Evolutionary conservation across 192 early-diverging fungal species (phyloP).

Genomic region (Podila epicladia): DNA sequence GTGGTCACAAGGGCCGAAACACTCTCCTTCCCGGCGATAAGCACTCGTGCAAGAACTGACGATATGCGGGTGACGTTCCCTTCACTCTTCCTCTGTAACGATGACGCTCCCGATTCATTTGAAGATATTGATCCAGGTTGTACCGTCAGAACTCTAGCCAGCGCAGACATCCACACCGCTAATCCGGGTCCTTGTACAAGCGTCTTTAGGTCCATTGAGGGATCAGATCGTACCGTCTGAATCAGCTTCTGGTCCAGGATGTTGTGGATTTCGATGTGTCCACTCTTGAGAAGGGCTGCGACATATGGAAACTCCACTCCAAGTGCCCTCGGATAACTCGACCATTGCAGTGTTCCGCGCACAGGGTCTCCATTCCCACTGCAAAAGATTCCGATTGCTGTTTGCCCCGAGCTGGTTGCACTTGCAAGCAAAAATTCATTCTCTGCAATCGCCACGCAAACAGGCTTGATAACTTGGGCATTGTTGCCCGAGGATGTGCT

Average conservation of each 20-base stretch:
- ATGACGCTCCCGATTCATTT: not conserved
- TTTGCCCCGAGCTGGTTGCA: slow-evolving; percentile 43
- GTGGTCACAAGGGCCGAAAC: slow-evolving; percentile 70
- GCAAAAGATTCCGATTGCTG: slow-evolving; percentile 80
- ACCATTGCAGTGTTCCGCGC: slow-evolving; percentile 69
- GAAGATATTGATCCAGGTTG: slow-evolving; percentile 1
- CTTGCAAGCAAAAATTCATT: slow-evolving; percentile 79
- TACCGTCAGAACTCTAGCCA: slow-evolving; percentile 46
- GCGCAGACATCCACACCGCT: slow-evolving; percentile 54
- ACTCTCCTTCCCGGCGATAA: slow-evolving; percentile 65
- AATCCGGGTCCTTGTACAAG: slow-evolving; percentile 64
- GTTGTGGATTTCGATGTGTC: slow-evolving; percentile 81
- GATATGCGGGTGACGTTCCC: slow-evolving; percentile 16
- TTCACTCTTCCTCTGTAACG: not conserved
- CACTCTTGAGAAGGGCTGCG: slow-evolving; percentile 71
- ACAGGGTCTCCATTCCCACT: slow-evolving; percentile 73
- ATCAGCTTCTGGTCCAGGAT: slow-evolving; percentile 70
- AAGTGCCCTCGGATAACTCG: slow-evolving; percentile 57
- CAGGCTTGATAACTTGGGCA: slow-evolving; percentile 58
- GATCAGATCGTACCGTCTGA: slow-evolving; percentile 57
- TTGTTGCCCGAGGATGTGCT: slow-evolving; percentile 14
- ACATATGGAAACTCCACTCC: slow-evolving; percentile 85
- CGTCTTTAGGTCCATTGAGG: slow-evolving; percentile 55
- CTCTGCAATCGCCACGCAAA: slow-evolving; percentile 67
- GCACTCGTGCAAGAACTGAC: slow-evolving; percentile 56